Percentiles rank a stretch among this genome's conserved stretches.
These are phyloP conservation scores for Alloteropsis semialata DNA, from an alignment of 176 grass and related monocot genomes.

Conservation along the genomic window DNA sequence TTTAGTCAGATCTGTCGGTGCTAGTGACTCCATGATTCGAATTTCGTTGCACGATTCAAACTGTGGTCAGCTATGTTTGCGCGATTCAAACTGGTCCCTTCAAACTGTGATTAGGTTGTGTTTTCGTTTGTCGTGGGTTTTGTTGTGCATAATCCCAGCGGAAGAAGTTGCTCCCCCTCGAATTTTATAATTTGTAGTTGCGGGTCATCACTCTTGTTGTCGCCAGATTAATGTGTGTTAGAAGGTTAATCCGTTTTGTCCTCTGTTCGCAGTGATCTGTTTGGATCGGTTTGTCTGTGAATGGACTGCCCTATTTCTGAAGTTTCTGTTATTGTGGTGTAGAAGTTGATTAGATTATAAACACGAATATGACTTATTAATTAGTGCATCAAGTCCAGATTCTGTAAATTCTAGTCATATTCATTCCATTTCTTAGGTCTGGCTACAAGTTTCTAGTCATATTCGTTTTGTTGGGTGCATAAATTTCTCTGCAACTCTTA, in stretches of 20 bases:
- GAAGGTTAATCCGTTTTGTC: background rate
- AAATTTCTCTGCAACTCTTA: background rate
- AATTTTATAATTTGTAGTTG: background rate
- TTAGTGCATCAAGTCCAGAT: background rate
- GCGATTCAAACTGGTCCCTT: background rate
- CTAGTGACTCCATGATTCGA: background rate
- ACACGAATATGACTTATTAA: too few relatives aligned
- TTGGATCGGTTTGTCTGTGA: background rate
- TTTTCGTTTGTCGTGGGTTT: background rate
- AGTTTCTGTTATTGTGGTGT: too few relatives aligned
- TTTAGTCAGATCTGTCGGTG: constrained; percentile 1
- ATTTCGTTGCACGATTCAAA: background rate
- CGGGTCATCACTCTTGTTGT: background rate
- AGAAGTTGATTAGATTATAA: background rate
- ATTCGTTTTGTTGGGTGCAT: background rate
- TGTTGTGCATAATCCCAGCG: background rate
- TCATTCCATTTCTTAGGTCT: background rate
- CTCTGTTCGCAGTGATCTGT: background rate
- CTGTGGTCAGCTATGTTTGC: background rate
- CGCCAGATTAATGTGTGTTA: background rate
- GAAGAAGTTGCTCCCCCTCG: background rate
- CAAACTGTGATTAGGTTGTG: background rate
- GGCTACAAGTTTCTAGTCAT: background rate
- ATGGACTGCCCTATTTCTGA: background rate
- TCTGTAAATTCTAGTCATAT: background rate